Evolutionary conservation across 2,329 filamentous ascomycete genomes (phyloP).

Genomic region (Penicillium rolfsii): DNA sequence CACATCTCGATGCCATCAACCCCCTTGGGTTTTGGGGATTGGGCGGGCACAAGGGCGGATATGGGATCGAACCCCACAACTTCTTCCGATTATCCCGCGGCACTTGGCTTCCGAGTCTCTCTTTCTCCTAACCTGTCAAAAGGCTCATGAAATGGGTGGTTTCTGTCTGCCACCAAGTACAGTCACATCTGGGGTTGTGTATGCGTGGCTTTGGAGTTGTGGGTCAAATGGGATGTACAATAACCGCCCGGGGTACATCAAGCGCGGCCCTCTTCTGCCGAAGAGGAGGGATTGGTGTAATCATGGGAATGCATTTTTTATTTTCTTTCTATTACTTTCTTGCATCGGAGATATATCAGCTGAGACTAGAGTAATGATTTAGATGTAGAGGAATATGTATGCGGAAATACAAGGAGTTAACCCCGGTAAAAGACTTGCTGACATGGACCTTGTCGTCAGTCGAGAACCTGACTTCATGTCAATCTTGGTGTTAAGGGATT

Average conservation of each 20-base stretch:
- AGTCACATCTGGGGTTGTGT: neutral
- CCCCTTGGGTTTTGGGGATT: neutral
- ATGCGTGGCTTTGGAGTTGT: conserved; percentile 36
- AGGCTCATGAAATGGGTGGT: neutral
- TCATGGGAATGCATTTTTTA: conserved; percentile 3
- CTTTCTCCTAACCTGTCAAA: neutral
- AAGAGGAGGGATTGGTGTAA: conserved; percentile 10
- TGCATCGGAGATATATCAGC: neutral
- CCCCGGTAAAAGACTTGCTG: neutral
- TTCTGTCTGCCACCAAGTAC: conserved; percentile 4
- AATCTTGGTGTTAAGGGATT: neutral
- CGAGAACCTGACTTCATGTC: neutral
- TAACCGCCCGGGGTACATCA: conserved; percentile 33
- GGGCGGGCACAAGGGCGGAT: neutral
- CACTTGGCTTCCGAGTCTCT: conserved; percentile 1
- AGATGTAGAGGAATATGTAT: too few species aligned
- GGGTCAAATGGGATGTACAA: conserved; percentile 36
- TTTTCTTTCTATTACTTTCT: neutral
- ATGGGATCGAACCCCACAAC: conserved; percentile 1
- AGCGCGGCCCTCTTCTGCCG: conserved; percentile 19
- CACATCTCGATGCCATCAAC: conserved; percentile 1
- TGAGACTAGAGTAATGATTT: neutral
- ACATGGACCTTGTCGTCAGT: neutral
- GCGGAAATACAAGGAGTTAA: neutral
- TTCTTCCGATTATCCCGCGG: conserved; percentile 8